Conservation (phyloP, 2,329 filamentous ascomycete species). For the Hawksworthiomyces lignivorus region DNA sequence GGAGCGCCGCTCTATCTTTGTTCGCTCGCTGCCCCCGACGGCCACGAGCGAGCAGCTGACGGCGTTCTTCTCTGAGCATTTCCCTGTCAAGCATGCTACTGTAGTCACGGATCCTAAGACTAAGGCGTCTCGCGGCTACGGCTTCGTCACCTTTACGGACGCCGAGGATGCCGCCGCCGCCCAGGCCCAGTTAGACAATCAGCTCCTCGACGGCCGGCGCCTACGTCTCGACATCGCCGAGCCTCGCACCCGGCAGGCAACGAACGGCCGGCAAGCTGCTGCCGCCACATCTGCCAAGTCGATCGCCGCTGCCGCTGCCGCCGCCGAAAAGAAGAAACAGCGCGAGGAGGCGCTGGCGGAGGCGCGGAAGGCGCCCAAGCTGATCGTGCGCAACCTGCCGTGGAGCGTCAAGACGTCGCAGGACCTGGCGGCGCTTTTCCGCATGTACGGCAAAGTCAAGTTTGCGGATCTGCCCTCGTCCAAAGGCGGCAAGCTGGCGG, state of each 20-base stretch:
- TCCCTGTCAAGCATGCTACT: slow-evolving; percentile 91
- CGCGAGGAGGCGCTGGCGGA: slow-evolving; percentile 54
- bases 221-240: slow-evolving; percentile 85
- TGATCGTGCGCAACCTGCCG: slow-evolving; percentile 88
- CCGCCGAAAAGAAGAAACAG: slow-evolving; percentile 40
- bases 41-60: slow-evolving; percentile 78
- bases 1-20: slow-evolving; percentile 70
- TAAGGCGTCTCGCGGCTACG: slow-evolving; percentile 83
- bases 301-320: slow-evolving; percentile 28
- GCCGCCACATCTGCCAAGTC: slow-evolving; percentile 23
- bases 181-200: slow-evolving; percentile 71
- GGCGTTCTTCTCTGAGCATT: slow-evolving; percentile 87
- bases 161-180: slow-evolving; percentile 81
- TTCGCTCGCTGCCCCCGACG: slow-evolving; percentile 72
- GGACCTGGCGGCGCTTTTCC: slow-evolving; percentile 71
- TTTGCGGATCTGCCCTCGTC: slow-evolving; percentile 76
- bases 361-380: slow-evolving; percentile 57
- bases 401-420: slow-evolving; percentile 90
- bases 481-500: slow-evolving; percentile 64
- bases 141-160: slow-evolving; percentile 95
- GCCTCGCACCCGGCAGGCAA: slow-evolving; percentile 63
- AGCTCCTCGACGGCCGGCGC: slow-evolving; percentile 68
- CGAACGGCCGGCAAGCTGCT: too few species aligned
- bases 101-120: slow-evolving; percentile 81
- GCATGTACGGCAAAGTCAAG: slow-evolving; percentile 86